phyloP scores from a whole-genome alignment of 2,329 filamentous ascomycete species.

The Ascomycota sp. region DNA sequence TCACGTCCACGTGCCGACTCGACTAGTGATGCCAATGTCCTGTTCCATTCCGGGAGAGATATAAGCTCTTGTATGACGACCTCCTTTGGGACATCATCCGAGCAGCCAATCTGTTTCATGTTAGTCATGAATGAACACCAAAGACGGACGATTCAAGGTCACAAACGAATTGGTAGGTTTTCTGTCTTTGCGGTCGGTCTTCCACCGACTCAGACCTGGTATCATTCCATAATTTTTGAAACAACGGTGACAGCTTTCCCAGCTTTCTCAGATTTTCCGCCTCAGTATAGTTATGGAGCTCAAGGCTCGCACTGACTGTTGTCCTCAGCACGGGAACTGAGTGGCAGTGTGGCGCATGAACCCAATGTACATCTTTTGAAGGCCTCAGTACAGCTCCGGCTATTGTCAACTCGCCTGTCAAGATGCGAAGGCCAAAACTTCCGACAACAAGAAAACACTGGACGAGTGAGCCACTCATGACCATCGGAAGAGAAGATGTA shows the following conservation, averaged over 20 bases:
- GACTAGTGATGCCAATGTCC: constrained; percentile 27
- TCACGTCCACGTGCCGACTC: constrained; percentile 10
- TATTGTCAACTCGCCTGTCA: constrained; percentile 40
- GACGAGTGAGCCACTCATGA: constrained; percentile 4
- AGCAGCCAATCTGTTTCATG: constrained; percentile 26
- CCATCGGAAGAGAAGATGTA: not conserved
- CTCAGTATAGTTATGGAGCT: constrained; percentile 33
- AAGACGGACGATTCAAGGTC: not conserved
- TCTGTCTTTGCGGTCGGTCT: constrained; percentile 4
- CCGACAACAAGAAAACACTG: constrained; percentile 45
- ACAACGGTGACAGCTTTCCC: constrained; percentile 42
- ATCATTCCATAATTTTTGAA: constrained; percentile 45
- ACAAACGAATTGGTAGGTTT: constrained; percentile 30
- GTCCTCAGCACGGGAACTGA: constrained; percentile 47
- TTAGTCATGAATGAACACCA: constrained; percentile 4
- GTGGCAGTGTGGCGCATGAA: constrained; percentile 48
- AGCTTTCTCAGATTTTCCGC: constrained; percentile 29
- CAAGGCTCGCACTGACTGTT: constrained; percentile 25
- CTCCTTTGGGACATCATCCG: constrained; percentile 29
- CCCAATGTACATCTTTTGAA: constrained; percentile 26
- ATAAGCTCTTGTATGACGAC: constrained; percentile 31
- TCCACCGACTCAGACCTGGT: constrained; percentile 6
- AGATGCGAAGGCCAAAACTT: constrained; percentile 43
- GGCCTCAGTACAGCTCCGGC: constrained; percentile 40
- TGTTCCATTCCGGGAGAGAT: constrained; percentile 40